phyloP scores from a whole-genome alignment of 805 yeast genomes.

The Candida ovalis region DNA sequence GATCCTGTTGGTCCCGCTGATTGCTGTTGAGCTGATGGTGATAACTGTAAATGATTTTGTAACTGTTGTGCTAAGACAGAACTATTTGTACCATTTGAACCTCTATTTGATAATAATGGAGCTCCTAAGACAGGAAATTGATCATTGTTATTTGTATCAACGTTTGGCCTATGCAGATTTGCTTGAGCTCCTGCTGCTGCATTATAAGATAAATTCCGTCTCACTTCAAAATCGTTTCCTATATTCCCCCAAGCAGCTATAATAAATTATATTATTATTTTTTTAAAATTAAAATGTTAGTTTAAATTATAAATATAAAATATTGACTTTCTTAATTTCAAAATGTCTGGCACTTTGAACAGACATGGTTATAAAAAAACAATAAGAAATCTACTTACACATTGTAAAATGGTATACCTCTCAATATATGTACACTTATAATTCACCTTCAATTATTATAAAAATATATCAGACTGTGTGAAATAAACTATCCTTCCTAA shows the following conservation, averaged over 20 bases:
- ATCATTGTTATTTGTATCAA: conserved; percentile 14
- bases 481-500: no score
- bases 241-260: conserved; percentile 25
- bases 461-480: no score
- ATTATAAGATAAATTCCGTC: conserved; percentile 12
- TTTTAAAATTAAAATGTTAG: background rate
- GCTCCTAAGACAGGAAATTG: conserved; percentile 29
- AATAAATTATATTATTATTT: background rate
- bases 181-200: conserved; percentile 11
- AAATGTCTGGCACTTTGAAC: no score
- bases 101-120: background rate
- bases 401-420: background rate
- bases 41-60: conserved; percentile 6
- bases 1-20: conserved; percentile 4
- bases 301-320: no score
- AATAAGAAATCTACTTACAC: conserved; percentile 5
- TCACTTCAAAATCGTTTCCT: conserved; percentile 10
- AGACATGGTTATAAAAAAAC: background rate
- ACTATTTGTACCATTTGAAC: conserved; percentile 1
- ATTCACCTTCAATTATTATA: no score
- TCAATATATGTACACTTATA: no score
- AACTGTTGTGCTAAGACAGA: conserved; percentile 5
- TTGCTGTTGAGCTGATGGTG: conserved; percentile 4
- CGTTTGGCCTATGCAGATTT: conserved; percentile 4
- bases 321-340: no score